phyloP scores from a whole-genome alignment of 2,329 filamentous ascomycete genomes.

The Venturia effusa region DNA sequence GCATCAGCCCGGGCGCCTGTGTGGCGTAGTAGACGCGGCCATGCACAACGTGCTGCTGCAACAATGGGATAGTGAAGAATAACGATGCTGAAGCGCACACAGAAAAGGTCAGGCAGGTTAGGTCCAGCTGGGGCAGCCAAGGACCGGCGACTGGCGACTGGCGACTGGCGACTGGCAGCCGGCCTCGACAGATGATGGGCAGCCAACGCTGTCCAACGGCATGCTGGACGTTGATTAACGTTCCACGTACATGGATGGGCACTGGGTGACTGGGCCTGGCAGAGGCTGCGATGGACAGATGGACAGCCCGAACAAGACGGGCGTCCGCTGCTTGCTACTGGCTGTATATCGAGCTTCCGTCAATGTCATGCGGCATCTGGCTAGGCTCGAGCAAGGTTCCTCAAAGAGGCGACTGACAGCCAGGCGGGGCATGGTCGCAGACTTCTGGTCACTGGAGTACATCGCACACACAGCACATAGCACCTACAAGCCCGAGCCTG shows the following conservation, averaged over 20 bases:
- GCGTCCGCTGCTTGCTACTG: not conserved
- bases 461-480: no score
- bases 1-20: no score
- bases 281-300: no score
- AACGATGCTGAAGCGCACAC: not conserved
- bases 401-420: not conserved
- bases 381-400: no score
- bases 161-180: not conserved
- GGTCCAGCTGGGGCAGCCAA: not conserved
- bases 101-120: no score
- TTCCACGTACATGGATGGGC: not conserved
- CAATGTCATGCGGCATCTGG: not conserved
- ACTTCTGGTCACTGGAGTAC: no score
- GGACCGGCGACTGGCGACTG: not conserved
- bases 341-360: not conserved
- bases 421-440: no score
- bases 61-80: no score
- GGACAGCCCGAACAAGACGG: not conserved
- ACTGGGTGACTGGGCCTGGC: no score
- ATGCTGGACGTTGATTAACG: not conserved
- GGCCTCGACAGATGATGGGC: not conserved
- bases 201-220: not conserved
- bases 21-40: not conserved
- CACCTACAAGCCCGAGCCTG: no score
- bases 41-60: conserved; percentile 3